Percentiles rank a stretch among this genome's conserved stretches.
phyloP scores from a whole-genome alignment of 164 flowering plant genomes.

The Sedum album region DNA sequence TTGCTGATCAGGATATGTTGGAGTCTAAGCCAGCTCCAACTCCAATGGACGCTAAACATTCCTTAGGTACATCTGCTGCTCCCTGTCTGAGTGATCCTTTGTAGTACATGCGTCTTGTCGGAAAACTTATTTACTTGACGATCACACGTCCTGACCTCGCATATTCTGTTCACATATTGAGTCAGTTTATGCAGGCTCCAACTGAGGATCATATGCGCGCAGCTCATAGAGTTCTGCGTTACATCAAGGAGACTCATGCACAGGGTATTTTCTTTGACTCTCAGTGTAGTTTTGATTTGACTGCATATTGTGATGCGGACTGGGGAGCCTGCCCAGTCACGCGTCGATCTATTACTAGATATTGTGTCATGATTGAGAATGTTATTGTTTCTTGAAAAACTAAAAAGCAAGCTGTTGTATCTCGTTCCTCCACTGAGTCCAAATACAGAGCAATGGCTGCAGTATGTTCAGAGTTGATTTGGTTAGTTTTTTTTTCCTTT shows the following conservation, averaged over 20 bases:
- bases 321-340: background rate
- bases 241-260: background rate
- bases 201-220: too few relatives aligned
- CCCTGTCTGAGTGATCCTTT: too few relatives aligned
- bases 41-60: background rate
- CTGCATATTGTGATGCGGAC: too few relatives aligned
- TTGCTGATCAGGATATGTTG: background rate
- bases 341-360: constrained; percentile 5
- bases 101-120: background rate
- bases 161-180: background rate
- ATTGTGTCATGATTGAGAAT: background rate
- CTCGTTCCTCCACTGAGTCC: constrained; percentile 9
- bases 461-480: too few relatives aligned
- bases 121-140: constrained; percentile 4
- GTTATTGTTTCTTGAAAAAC: constrained; percentile 9
- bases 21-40: background rate
- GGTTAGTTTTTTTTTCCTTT: too few relatives aligned
- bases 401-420: constrained; percentile 14
- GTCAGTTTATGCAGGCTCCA: too few relatives aligned
- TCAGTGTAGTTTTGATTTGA: too few relatives aligned
- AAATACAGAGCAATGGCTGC: constrained; percentile 10
- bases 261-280: too few relatives aligned
- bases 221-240: background rate
- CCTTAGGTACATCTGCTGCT: too few relatives aligned
- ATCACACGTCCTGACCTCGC: constrained; percentile 9